A percentile compares a stretch with the other conserved stretches of the same genome.
phyloP scores from a whole-genome alignment of 1,139 yeast genomes.

The Scheffersomyces stambukii region DNA sequence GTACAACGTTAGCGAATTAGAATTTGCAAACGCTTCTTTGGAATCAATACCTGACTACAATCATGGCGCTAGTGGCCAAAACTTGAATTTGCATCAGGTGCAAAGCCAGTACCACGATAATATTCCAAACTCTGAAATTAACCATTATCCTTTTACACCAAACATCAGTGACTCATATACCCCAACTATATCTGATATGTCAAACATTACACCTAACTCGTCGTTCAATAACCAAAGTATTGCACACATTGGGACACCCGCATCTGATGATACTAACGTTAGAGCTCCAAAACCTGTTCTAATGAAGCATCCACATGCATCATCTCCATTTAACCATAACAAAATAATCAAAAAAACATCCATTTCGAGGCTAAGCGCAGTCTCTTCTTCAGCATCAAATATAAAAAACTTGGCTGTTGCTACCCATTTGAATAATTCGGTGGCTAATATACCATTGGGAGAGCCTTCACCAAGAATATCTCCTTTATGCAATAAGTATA shows the following conservation, averaged over 20 bases:
- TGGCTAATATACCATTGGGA: neutral
- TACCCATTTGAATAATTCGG: neutral
- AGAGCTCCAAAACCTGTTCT: conserved; percentile 14
- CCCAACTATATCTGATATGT: conserved; percentile 18
- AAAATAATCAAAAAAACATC: conserved; percentile 20
- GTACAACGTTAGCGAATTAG: conserved; percentile 24
- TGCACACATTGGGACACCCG: conserved; percentile 2
- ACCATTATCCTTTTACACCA: conserved; percentile 16
- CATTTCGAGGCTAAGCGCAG: conserved; percentile 15
- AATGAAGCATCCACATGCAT: conserved; percentile 12
- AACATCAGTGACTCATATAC: conserved; percentile 17
- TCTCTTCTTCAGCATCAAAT: conserved; percentile 2
- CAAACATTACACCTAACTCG: conserved; percentile 19
- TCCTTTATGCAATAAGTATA: conserved; percentile 20
- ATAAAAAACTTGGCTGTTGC: conserved; percentile 4
- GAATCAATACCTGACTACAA: conserved; percentile 25
- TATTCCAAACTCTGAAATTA: neutral
- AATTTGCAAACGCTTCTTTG: conserved; percentile 23
- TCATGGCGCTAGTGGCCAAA: conserved; percentile 5
- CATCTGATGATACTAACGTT: conserved; percentile 9
- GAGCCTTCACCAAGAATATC: conserved; percentile 14
- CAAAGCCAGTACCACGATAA: neutral
- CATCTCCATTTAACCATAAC: conserved; percentile 6
- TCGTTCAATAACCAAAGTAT: conserved; percentile 8
- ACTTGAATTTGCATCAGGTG: neutral